Base-by-base conservation (phyloP, 1,139 yeast genomes). In the Suhomyces anneliseae region DNA sequence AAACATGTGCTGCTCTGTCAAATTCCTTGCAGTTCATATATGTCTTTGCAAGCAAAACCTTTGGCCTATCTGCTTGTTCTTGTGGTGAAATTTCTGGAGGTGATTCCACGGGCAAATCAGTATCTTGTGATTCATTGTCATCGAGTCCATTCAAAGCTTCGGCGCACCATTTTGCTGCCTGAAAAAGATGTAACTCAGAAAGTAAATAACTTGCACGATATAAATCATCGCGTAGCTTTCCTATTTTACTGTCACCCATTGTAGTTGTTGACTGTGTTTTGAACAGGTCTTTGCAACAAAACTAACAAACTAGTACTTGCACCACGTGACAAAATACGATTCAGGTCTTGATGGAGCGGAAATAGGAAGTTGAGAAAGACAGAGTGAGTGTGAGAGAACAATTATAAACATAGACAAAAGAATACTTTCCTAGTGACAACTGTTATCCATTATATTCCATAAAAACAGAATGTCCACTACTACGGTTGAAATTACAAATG, bases 11-110 rank as follows among this genome's bases (percentile, higher is more conserved):
- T 50, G 95, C 88, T 33, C 99, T 69, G 50, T 86, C 95, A 60
- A 85, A 92, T 62, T 93, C 99, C 57, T 87, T 85, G 59, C 92
- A 83, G 58, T 83, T 86, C 69, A 93, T 90, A 58, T 87, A 85
- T 0, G 89, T 65, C 48, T 83, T 82, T 0, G 95, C 97, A 29
- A 90, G 69, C 10, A 81, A 57, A 37, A 83, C 65, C 50, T 66
- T 65, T 44, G 76, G 77, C 42, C 61, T 65, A 34, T 69, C 68
- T 12, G 53, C 50, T 3, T 52, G 41, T 37, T 82, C 86, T 11
- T 69, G 58, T 4, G 47, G 46, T 6, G 42, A 27, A 8, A 14
- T 14, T 31, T 37, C 31, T 10, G 10, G 27, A 7, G 44, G 35
- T 8, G 29, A 7, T 6, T 37, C 44, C 7, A 24, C 9, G 8